Percentiles rank a stretch among this genome's conserved stretches.
Conservation (phyloP, 352 stramenopile species). For the Thraustotheca clavata region DNA sequence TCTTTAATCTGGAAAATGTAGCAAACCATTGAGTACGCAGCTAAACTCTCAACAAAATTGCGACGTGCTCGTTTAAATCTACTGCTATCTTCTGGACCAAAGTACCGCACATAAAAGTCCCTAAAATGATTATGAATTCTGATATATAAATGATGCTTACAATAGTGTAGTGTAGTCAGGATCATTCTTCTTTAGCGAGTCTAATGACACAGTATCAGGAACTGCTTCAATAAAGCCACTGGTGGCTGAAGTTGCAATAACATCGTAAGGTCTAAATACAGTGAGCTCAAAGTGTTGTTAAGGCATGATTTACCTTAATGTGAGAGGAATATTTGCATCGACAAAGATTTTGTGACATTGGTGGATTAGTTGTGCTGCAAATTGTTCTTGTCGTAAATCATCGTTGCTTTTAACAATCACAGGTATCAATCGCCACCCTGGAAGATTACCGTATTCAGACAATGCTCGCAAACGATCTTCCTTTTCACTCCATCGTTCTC, state of each 20-base stretch:
- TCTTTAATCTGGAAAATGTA: constrained; percentile 87
- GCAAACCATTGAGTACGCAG: constrained; percentile 60
- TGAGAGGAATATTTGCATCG: constrained; percentile 12
- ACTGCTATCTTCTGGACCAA: constrained; percentile 72
- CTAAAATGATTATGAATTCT: constrained; percentile 28
- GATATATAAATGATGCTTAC: neutral
- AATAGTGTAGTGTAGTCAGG: constrained; percentile 48
- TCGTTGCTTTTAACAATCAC: constrained; percentile 91
- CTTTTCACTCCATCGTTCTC: constrained; percentile 21
- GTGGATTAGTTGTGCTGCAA: constrained; percentile 84
- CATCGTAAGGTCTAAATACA: constrained; percentile 76
- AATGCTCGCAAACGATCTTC: neutral
- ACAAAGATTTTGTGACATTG: constrained; percentile 77
- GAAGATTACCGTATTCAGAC: constrained; percentile 27
- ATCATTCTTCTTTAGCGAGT: constrained; percentile 86
- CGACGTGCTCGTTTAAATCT: constrained; percentile 56
- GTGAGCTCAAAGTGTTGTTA: neutral
- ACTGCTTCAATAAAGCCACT: constrained; percentile 86
- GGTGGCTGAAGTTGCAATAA: constrained; percentile 64
- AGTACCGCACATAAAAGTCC: constrained; percentile 91
- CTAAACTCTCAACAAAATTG: constrained; percentile 82
- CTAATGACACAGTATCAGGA: constrained; percentile 81
- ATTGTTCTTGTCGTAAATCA: constrained; percentile 86
- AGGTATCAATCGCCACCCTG: constrained; percentile 51
- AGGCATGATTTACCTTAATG: neutral